These are phyloP conservation scores for Neurospora sp. DNA, from an alignment of 495 filamentous ascomycete species.

Conservation along the genomic window DNA sequence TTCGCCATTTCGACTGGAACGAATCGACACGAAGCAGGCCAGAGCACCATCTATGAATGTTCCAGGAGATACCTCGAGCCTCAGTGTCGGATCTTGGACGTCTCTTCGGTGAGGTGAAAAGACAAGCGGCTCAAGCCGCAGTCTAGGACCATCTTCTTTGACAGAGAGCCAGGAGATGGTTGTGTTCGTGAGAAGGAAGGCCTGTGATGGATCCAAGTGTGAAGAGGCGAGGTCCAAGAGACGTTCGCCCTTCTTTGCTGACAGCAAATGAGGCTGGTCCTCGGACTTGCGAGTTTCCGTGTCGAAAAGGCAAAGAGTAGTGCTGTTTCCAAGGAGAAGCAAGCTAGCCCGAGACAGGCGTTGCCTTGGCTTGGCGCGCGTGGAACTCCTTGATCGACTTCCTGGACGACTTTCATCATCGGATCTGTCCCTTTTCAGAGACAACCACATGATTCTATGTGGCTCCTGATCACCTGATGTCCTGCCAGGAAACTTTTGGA, in stretches of 20 bases:
- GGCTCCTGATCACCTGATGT: neutral
- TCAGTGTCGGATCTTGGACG: slow-evolving; percentile 23
- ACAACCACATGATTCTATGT: slow-evolving; percentile 14
- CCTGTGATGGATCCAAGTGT: slow-evolving; percentile 32
- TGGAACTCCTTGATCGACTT: neutral
- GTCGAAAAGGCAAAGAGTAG: slow-evolving; percentile 13
- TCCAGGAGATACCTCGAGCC: slow-evolving; percentile 20
- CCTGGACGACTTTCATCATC: neutral
- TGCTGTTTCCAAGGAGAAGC: slow-evolving; percentile 13
- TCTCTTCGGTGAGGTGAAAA: slow-evolving; percentile 40
- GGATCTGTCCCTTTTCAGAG: neutral
- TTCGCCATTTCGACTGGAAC: slow-evolving; percentile 11
- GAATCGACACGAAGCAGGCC: slow-evolving; percentile 19
- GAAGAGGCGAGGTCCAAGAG: slow-evolving; percentile 46
- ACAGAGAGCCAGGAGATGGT: slow-evolving; percentile 23
- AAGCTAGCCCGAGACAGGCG: neutral
- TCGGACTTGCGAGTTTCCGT: neutral
- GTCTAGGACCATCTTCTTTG: slow-evolving; percentile 1
- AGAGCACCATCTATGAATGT: slow-evolving; percentile 8
- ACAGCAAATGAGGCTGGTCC: neutral
- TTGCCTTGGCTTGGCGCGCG: neutral
- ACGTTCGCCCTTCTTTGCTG: slow-evolving; percentile 19
- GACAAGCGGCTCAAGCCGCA: slow-evolving; percentile 17
- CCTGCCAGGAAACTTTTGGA: slow-evolving; percentile 8
- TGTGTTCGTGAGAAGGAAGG: slow-evolving; percentile 47